A percentile compares a stretch with the other conserved stretches of the same genome.
Conservation (phyloP, 192 early-diverging fungal genomes). For the Chytriomyces sp. region DNA sequence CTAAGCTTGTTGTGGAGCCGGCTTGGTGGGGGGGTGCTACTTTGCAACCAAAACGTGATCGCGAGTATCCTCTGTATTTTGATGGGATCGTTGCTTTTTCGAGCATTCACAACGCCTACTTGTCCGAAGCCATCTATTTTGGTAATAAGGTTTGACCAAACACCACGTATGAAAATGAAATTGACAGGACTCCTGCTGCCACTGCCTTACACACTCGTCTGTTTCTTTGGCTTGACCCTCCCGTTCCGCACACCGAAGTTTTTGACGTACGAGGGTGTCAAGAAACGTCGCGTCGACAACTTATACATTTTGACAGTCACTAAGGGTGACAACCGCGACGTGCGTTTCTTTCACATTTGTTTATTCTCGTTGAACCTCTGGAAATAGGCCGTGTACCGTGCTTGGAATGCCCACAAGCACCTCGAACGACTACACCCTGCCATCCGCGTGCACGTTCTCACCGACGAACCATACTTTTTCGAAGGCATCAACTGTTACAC, state of each 20-base stretch:
- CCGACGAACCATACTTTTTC: slow-evolving; percentile 61
- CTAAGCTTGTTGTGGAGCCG: too few species aligned
- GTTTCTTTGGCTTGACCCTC: slow-evolving; percentile 57
- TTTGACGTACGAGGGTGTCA: slow-evolving; percentile 38
- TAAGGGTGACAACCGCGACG: slow-evolving; percentile 56
- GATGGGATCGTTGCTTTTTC: too few species aligned
- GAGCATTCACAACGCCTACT: too few species aligned
- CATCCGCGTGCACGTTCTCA: slow-evolving; percentile 60
- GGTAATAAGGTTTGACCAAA: too few species aligned
- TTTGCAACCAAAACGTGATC: too few species aligned
- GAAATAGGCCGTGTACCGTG: slow-evolving; percentile 50
- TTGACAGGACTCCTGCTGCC: slow-evolving; percentile 53
- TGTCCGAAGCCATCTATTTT: too few species aligned
- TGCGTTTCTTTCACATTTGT: background rate
- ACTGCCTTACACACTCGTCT: slow-evolving; percentile 60
- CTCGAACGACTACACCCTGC: slow-evolving; percentile 56
- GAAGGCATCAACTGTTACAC: slow-evolving; percentile 63
- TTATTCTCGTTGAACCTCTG: background rate
- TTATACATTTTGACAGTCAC: slow-evolving; percentile 63
- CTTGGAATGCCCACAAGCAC: slow-evolving; percentile 58
- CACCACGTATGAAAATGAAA: background rate
- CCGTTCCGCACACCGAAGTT: slow-evolving; percentile 63
- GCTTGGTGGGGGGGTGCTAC: too few species aligned
- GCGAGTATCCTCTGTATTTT: too few species aligned
- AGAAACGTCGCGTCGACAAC: slow-evolving; percentile 53